Evolutionary conservation across 1,284 basidiomycete genomes (phyloP).

Genomic region (Tilletia setariae): DNA sequence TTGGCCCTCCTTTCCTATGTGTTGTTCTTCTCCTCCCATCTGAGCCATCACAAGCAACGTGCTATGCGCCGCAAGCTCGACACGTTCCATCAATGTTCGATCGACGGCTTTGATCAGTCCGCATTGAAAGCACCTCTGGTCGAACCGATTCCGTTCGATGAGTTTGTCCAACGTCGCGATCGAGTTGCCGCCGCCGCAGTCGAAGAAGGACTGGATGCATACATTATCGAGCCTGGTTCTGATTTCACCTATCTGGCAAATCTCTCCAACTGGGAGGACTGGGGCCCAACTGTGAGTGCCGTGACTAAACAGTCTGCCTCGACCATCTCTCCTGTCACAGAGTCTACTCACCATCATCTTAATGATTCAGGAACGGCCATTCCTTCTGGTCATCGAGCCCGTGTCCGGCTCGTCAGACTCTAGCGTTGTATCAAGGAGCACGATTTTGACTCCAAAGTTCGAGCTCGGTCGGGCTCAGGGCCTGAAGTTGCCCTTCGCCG

Average conservation of each 20-base stretch:
- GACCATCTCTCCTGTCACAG: neutral
- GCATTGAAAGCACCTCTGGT: neutral
- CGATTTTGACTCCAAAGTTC: constrained; percentile 71
- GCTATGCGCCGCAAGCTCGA: neutral
- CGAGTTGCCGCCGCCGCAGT: neutral
- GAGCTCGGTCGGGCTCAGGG: constrained; percentile 69
- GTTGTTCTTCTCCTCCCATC: too few species aligned
- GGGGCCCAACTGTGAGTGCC: constrained; percentile 5
- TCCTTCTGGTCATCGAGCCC: constrained; percentile 68
- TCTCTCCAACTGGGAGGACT: constrained; percentile 4
- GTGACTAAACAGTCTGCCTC: neutral
- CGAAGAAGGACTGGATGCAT: constrained; percentile 1
- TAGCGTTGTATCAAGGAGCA: constrained; percentile 57
- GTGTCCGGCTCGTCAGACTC: constrained; percentile 27
- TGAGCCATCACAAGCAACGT: neutral
- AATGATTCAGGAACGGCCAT: constrained; percentile 26
- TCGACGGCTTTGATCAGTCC: neutral
- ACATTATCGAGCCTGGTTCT: neutral
- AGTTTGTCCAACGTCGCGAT: constrained; percentile 3
- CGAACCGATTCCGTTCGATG: constrained; percentile 12
- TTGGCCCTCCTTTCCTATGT: too few species aligned
- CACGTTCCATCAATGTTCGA: neutral
- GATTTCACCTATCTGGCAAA: constrained; percentile 1
- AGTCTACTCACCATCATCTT: neutral
- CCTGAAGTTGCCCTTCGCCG: constrained; percentile 61